Evolutionary conservation across 805 yeast species (phyloP).

Genomic region (Clavispora phyllophila): DNA sequence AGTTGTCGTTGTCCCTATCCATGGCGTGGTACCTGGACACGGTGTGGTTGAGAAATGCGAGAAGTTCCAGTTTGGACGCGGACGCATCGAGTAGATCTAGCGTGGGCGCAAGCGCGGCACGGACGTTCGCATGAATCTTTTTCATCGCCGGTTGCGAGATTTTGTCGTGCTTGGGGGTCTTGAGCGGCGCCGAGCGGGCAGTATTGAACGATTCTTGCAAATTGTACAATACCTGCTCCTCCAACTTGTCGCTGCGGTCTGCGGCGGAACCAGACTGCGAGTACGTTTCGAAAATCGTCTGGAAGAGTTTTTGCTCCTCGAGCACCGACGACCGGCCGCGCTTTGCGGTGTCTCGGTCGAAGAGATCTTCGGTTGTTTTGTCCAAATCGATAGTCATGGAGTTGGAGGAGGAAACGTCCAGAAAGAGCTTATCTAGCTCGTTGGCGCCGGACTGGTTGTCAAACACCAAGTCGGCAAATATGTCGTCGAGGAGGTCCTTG

Average conservation of each 20-base stretch:
- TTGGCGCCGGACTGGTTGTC: background rate
- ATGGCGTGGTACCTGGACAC: slow-evolving; percentile 9
- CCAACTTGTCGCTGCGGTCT: slow-evolving; percentile 3
- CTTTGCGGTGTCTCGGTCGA: background rate
- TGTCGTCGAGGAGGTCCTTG: slow-evolving; percentile 5
- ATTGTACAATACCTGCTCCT: slow-evolving; percentile 9
- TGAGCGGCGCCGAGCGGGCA: background rate
- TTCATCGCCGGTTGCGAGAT: slow-evolving; percentile 1
- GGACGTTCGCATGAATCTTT: slow-evolving; percentile 1
- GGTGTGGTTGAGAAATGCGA: slow-evolving; percentile 15
- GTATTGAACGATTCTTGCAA: slow-evolving; percentile 11
- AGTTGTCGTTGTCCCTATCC: slow-evolving; percentile 6
- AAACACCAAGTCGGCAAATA: slow-evolving; percentile 6
- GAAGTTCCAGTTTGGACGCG: slow-evolving; percentile 9
- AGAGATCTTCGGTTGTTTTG: background rate
- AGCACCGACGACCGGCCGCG: slow-evolving; percentile 2
- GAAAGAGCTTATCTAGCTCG: background rate
- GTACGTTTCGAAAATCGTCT: slow-evolving; percentile 14
- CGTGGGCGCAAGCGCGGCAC: slow-evolving; percentile 19
- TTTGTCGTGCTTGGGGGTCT: background rate
- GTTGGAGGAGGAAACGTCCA: background rate
- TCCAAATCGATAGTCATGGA: slow-evolving; percentile 2
- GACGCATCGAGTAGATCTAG: slow-evolving; percentile 16
- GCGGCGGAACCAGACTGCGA: slow-evolving; percentile 4
- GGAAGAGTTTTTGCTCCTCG: slow-evolving; percentile 13